Evolutionary conservation across 306 rosid genomes (phyloP).

Genomic region (Neltuma alba): DNA sequence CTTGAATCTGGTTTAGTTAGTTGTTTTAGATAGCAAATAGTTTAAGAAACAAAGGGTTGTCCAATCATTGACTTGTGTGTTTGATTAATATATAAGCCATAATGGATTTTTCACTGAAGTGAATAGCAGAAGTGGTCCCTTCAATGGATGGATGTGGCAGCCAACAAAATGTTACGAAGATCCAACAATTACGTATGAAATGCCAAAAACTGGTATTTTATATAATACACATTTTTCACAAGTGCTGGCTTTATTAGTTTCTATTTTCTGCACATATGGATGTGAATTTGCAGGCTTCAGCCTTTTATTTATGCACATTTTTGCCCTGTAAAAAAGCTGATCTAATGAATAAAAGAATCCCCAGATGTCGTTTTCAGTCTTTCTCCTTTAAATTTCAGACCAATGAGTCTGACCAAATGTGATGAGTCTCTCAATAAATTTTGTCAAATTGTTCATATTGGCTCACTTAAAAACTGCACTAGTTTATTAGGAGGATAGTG

Average conservation of each 20-base stretch:
- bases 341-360: conserved; percentile 1
- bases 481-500: not conserved
- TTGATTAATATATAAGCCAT: conserved; percentile 10
- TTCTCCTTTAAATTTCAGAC: conserved; percentile 23
- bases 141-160: not conserved
- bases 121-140: conserved; percentile 18
- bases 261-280: not conserved
- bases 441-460: not conserved
- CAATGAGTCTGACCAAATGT: conserved; percentile 16
- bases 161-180: not conserved
- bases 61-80: not conserved
- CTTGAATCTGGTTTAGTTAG: not conserved
- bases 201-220: not conserved
- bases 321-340: not conserved
- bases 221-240: not conserved
- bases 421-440: conserved; percentile 17
- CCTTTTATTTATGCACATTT: not conserved
- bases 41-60: not conserved
- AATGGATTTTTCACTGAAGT: conserved; percentile 1
- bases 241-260: not conserved
- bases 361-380: conserved; percentile 14
- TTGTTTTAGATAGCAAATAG: not conserved
- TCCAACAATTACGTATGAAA: not conserved
- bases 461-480: conserved; percentile 12
- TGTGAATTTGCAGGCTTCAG: conserved; percentile 4